Evolutionary conservation across 2,329 filamentous ascomycete species (phyloP), one percentile per base, ranked within the genome.

Genomic region (Arthroderma sp.): DNA sequence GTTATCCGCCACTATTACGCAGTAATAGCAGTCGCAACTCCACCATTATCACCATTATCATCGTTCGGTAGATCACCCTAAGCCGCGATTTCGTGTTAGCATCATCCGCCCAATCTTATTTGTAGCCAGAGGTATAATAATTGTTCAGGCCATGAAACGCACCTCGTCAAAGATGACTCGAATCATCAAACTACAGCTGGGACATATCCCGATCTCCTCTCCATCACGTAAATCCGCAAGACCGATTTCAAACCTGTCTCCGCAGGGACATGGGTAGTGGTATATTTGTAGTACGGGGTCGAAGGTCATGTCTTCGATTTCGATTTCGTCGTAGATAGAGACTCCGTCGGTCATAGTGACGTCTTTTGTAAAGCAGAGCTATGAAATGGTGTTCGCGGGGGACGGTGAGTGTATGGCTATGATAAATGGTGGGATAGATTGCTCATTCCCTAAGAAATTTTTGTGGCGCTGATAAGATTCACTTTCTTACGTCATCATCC

Each of bases 221-320:
- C 88, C 88, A 68, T 97, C 91, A 58, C 85, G 81, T 66, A 98
- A 77, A 71, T 97, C 91, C 57, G 80, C 82, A 57, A 97, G 82
- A 19, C 81, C 81, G 68, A 93, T 96, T 76, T 96, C 88, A 76
- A 98, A 98, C 60, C 88, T 83, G 75, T 98, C 93, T 76, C 93
- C 93, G 74, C 93, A 98, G 0, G 93, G 93, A 71, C 93, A 98
- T 13, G 93, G 93, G 71, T 95, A 95, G 74, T 91, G 87, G 76
- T 95, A 98, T 65, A 95, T 85, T 71, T 95, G 86, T 41, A 90
- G 80, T 2, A 79, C 78, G 51, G 83, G 76, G 72, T 96, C 90
- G 71, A 82, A 96, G 67, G 87, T 93, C 90, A 96, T 95, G 74
- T 98, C 93, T 73, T 97, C 91, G 76, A 97, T 96, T 72, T 97